phyloP scores from a whole-genome alignment of 805 yeast genomes.

The Ogataea angusta region DNA sequence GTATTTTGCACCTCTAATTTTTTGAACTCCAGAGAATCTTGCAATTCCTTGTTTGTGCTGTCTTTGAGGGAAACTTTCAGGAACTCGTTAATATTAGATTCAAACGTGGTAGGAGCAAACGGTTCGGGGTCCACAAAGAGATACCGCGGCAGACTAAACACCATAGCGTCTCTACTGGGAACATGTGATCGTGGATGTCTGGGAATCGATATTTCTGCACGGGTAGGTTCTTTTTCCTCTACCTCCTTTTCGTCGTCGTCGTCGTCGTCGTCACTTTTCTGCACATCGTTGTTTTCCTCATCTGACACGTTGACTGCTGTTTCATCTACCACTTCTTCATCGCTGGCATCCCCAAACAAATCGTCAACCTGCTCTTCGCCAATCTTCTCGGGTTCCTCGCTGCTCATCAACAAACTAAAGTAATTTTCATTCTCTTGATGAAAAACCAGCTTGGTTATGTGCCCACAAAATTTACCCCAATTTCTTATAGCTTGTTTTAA shows the following conservation, averaged over 20 bases:
- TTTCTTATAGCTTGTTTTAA: not conserved
- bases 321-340: slow-evolving; percentile 26
- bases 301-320: slow-evolving; percentile 14
- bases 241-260: slow-evolving; percentile 36
- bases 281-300: slow-evolving; percentile 34
- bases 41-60: slow-evolving; percentile 47
- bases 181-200: slow-evolving; percentile 49
- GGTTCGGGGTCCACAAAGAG: slow-evolving; percentile 81
- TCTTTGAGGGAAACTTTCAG: slow-evolving; percentile 36
- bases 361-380: slow-evolving; percentile 34
- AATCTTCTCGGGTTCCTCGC: slow-evolving; percentile 19
- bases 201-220: slow-evolving; percentile 42
- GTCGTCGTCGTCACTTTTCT: slow-evolving; percentile 35
- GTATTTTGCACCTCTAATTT: slow-evolving; percentile 51
- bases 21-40: slow-evolving; percentile 41
- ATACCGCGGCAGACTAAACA: slow-evolving; percentile 76
- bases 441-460: slow-evolving; percentile 9
- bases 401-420: slow-evolving; percentile 12
- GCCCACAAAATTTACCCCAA: slow-evolving; percentile 12
- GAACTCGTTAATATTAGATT: slow-evolving; percentile 48
- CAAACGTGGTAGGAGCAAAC: slow-evolving; percentile 62
- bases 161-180: slow-evolving; percentile 33
- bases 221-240: slow-evolving; percentile 26
- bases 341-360: slow-evolving; percentile 35
- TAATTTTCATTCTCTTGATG: not conserved